Conservation (phyloP, 176 grass and related monocot species). For the Carex parvula region DNA sequence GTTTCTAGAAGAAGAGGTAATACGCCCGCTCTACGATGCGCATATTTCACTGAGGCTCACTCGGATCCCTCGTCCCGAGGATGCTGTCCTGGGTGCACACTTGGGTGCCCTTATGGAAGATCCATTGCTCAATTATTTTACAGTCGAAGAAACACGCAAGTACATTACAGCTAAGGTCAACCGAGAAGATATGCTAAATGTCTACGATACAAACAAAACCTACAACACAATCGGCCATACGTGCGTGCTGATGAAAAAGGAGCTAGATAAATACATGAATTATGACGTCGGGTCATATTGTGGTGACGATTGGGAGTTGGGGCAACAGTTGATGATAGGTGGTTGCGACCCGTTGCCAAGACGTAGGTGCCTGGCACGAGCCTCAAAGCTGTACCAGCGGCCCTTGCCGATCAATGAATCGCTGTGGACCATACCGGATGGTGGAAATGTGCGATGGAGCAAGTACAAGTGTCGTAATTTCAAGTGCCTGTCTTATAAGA, state of each 20-base stretch:
- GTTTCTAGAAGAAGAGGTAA: constrained; percentile 86
- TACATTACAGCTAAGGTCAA: constrained; percentile 43
- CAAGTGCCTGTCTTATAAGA: constrained; percentile 55
- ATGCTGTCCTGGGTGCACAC: constrained; percentile 14
- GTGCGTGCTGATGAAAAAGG: constrained; percentile 39
- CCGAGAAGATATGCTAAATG: constrained; percentile 29
- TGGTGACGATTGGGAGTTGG: constrained; percentile 58
- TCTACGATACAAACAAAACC: constrained; percentile 35
- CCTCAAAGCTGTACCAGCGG: constrained; percentile 50
- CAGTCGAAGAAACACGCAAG: constrained; percentile 40
- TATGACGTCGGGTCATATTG: constrained; percentile 48
- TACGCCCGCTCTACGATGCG: constrained; percentile 72
- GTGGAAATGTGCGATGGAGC: constrained; percentile 75
- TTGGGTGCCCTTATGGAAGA: constrained; percentile 33
- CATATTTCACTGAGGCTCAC: constrained; percentile 67
- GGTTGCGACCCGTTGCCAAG: constrained; percentile 81
- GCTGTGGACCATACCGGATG: constrained; percentile 57
- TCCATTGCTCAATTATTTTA: constrained; percentile 43
- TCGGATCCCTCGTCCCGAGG: constrained; percentile 47
- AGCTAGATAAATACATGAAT: constrained; percentile 48
- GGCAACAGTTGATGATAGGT: constrained; percentile 47
- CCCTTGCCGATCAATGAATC: constrained; percentile 58
- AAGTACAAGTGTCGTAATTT: constrained; percentile 68
- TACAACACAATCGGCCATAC: constrained; percentile 44
- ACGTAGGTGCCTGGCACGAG: constrained; percentile 63